phyloP scores from a whole-genome alignment of 2,329 filamentous ascomycete species.

The Fusarium sulawesiense region DNA sequence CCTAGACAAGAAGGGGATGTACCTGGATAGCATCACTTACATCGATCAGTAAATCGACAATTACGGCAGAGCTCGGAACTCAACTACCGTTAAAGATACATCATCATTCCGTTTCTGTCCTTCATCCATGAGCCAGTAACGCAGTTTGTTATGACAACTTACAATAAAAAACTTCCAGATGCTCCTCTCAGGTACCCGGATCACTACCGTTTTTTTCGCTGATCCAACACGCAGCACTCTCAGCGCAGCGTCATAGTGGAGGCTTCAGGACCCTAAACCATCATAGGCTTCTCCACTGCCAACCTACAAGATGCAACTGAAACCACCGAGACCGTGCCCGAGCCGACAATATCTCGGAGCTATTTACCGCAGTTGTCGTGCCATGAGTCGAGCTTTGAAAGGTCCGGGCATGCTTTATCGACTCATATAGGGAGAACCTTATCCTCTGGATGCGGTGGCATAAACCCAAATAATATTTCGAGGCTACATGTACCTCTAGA shows the following conservation, averaged over 20 bases:
- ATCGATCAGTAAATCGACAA: neutral
- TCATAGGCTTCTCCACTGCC: slow-evolving; percentile 18
- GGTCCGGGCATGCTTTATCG: neutral
- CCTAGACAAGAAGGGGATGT: neutral
- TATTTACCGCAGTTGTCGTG: slow-evolving; percentile 23
- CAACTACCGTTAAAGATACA: neutral
- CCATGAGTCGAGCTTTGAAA: slow-evolving; percentile 12
- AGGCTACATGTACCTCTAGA: neutral
- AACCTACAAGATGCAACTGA: slow-evolving; percentile 22
- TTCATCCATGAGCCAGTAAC: slow-evolving; percentile 16
- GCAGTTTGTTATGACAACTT: neutral
- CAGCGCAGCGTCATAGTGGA: slow-evolving; percentile 38
- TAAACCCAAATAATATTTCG: neutral
- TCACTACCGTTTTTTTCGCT: slow-evolving; percentile 9
- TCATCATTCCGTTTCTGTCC: slow-evolving; percentile 25
- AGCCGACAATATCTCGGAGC: slow-evolving; percentile 32
- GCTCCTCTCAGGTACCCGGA: slow-evolving; percentile 29
- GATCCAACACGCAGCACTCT: slow-evolving; percentile 14
- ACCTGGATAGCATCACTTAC: slow-evolving; percentile 15
- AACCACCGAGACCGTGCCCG: slow-evolving; percentile 37
- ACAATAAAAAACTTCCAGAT: slow-evolving; percentile 17
- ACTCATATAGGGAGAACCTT: neutral
- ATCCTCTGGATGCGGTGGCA: neutral
- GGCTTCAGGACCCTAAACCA: slow-evolving; percentile 20
- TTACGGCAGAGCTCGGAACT: slow-evolving; percentile 25